Conservation (phyloP, 441 rosid species). For the Jatropha multifida region DNA sequence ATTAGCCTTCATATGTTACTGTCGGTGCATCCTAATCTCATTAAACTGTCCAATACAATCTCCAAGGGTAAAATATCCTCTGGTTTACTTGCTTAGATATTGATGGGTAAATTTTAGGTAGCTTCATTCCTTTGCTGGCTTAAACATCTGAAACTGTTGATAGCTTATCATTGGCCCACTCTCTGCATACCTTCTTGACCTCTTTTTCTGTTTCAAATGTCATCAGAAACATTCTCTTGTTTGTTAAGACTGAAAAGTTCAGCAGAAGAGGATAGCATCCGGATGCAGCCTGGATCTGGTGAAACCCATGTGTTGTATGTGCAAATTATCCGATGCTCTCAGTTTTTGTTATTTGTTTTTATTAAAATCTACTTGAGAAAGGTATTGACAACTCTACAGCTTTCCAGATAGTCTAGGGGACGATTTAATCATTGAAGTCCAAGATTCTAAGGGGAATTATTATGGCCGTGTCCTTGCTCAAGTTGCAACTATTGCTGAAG, state of each 20-base stretch:
- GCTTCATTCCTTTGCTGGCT: not conserved
- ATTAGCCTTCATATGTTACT: not conserved
- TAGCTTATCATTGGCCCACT: not conserved
- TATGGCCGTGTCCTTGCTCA: conserved; percentile 95
- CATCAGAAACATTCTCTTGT: conserved; percentile 79
- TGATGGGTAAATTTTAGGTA: not conserved
- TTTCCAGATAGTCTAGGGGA: conserved; percentile 97
- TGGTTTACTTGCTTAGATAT: not conserved
- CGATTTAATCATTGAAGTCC: conserved; percentile 88
- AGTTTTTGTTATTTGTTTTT: conserved; percentile 18
- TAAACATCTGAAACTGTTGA: conserved; percentile 11
- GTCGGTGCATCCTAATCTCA: not conserved
- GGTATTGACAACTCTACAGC: conserved; percentile 55
- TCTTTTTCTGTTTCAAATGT: conserved; percentile 14
- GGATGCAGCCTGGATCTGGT: conserved; percentile 95
- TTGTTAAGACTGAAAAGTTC: conserved; percentile 78
- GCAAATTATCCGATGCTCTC: conserved; percentile 19
- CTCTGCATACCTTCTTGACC: conserved; percentile 7
- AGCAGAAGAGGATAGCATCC: conserved; percentile 70
- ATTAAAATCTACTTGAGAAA: conserved; percentile 18
- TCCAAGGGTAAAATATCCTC: too few relatives aligned
- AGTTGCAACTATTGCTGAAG: conserved; percentile 82
- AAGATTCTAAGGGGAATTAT: conserved; percentile 79
- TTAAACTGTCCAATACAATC: too few relatives aligned
- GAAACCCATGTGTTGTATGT: conserved; percentile 95